Base-by-base conservation (phyloP, 129 eudicot species). In the Cynara cardunculus region DNA sequence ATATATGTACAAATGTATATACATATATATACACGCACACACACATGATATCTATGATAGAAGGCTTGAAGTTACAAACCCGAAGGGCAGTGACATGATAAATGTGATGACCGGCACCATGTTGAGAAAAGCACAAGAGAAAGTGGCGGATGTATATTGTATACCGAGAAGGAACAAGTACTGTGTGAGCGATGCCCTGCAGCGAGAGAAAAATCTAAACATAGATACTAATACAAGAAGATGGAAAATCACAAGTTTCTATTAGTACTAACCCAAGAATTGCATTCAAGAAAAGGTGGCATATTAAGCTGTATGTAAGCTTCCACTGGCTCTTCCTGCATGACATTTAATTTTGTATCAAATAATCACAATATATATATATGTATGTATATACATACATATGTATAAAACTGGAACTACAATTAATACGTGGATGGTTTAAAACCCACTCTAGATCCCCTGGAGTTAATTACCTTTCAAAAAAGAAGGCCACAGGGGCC, bases 41-140 rank as follows among this genome's bases (percentile, higher is more conserved):
- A 39, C 46, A 7, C 3, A 28, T 7, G 11, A 22, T 22, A 27
- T 73, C 9, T 79, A 28, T 32, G 28, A 14, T 14, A 7, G n/a
- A 69, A 19, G 69, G 69, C 1, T 59, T 46, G 25, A 74, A 79
- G 70, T 24, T 69, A 66, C 91, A 6, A 71, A 91, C 96, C 96
- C 82, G 24, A 89, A 86, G n/a, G 88, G 91, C 67, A 91, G 82
- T 14, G 96, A 89, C 84, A 91, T 78, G 39, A 91, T 37, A 27
- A 91, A 91, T 19, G 96, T 91, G 85, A 85, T 16, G 2, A 87
- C 96, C 0, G 96, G 96, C 27, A 86, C 90, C 89, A 91, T 76
- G 91, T 91, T 91, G 87, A 85, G 82, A 77, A 91, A 91, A 67
- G 96, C 93, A 74, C 93, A 89, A 6, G 93, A 31, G 78, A 85